Evolutionary conservation across 805 yeast genomes (phyloP), one percentile per base, ranked within the genome.

Genomic region (Lipomyces spencermartinsiae): DNA sequence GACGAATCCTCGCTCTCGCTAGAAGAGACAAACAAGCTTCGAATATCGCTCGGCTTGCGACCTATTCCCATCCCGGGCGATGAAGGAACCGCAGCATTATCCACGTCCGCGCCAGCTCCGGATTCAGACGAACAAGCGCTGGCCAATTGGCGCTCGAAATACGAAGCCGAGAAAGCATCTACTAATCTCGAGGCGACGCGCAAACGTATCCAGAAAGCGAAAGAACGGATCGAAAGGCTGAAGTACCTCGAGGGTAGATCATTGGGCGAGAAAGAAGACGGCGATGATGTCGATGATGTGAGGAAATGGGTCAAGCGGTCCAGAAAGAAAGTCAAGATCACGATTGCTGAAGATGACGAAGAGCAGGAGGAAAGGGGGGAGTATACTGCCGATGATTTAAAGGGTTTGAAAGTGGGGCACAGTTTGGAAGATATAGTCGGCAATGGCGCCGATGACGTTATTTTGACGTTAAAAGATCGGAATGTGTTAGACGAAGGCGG

Each of bases 381-480:
- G 4, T 76, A 77, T 35, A 68, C 74, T 1, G 61, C 73, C 1
- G 77, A 77, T 12, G 82, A 78, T 35, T 71, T 81, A 8, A 74
- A 78, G 5, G 81, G 80, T 0, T 56, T 84, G 16, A 80, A 79
- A 53, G 80, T 88, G 2, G 84, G 82, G 0, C 90, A 87, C 74
- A 76, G 78, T 43, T 51, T 79, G 10, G 74, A 74, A n/a, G 83
- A 83, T n/a, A 73, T 87, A 10, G 73, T 75, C 14, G 71, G 83
- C 0, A 71, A 78, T n/a, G 80, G 82, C 6, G 85, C 81, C 0
- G 75, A 78, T 4, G 83, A 80, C 34, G 79, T 83, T 3, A 80
- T 89, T 2, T 78, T 90, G 62, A 89, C 93, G 0, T 78, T 90
- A 61, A 83, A 86, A 59, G 91, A 88, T 70, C 72, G 76, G n/a